These are phyloP conservation scores for Coemansia sp. DNA, from an alignment of 371 early-diverging fungal species.

Conservation along the genomic window DNA sequence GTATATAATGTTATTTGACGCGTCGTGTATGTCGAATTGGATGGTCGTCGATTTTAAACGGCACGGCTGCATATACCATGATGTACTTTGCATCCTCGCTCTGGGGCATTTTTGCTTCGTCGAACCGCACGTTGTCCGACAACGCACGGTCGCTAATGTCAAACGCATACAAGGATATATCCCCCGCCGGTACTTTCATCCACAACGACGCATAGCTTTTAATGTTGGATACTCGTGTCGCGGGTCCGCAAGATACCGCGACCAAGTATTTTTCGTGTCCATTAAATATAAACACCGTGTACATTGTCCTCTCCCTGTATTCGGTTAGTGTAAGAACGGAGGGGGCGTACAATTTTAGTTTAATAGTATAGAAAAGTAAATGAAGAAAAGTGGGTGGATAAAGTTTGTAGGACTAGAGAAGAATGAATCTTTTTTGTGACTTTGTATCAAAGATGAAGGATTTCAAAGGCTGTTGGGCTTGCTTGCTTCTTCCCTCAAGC, in stretches of 20 bases:
- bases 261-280: not conserved
- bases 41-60: not conserved
- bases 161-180: not conserved
- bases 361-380: not conserved
- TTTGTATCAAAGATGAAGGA: no score
- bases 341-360: conserved; percentile 23
- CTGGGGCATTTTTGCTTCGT: not conserved
- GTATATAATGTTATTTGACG: not conserved
- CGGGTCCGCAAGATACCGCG: not conserved
- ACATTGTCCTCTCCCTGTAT: not conserved
- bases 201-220: not conserved
- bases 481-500: no score
- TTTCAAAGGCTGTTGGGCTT: no score
- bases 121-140: not conserved
- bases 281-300: not conserved
- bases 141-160: not conserved
- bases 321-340: not conserved
- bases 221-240: not conserved
- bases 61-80: not conserved
- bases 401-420: no score
- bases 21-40: not conserved
- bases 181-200: not conserved
- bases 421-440: no score
- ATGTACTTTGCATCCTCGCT: not conserved
- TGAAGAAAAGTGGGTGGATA: not conserved